Base-by-base conservation (phyloP, 495 filamentous ascomycete genomes). In the Lasiosphaeria miniovina region DNA sequence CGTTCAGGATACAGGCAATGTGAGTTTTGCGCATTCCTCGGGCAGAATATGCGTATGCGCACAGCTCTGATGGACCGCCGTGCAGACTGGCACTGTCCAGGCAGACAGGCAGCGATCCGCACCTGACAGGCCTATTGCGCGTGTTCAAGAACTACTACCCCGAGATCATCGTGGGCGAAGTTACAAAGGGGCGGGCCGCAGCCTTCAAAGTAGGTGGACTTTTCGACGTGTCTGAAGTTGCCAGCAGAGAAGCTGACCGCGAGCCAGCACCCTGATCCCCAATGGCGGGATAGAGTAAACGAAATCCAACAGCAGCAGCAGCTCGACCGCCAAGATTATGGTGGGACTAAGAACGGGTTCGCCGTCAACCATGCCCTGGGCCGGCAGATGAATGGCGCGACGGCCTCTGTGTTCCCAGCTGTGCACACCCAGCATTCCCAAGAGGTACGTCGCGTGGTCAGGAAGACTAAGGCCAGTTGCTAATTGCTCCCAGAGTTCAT, bases 81-180 rank as follows among this genome's bases (percentile, higher is more conserved):
- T 58, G 33, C 55, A 89, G 86, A 54, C 76, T 90, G 56, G 78
- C 77, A 50, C 71, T 89, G 32, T 82, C 80, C n/a, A 72, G 81
- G 43, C 79, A 82, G 53, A 78, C 83, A 24, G 86, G 85, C 45
- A 86, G 87, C 59, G 92, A 96, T 57, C 89, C 87, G 51, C 84
- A 86, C 49, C 74, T 96, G 43, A 77, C 87, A 33, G 87, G 87
- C n/a, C 78, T 96, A n/a, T 78, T 96, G 33, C 83, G 85, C 57
- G 80, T 92, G 7, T 96, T 88, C 75, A 94, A 94, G 65, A 90
- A 91, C 68, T 94, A 93, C 67, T 94, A 91, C 66, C 91, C 92
- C 6, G 90, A 95, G 71, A 87, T 95, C 52, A 88, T 95, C 59
- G 75, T 93, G n/a, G 88, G 86, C 38, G 85, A 86, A 66, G 71